Percentiles rank a stretch among this genome's conserved stretches.
These are phyloP conservation scores for Aspergillus piperis DNA, from an alignment of 2,329 filamentous ascomycete genomes.

Conservation along the genomic window DNA sequence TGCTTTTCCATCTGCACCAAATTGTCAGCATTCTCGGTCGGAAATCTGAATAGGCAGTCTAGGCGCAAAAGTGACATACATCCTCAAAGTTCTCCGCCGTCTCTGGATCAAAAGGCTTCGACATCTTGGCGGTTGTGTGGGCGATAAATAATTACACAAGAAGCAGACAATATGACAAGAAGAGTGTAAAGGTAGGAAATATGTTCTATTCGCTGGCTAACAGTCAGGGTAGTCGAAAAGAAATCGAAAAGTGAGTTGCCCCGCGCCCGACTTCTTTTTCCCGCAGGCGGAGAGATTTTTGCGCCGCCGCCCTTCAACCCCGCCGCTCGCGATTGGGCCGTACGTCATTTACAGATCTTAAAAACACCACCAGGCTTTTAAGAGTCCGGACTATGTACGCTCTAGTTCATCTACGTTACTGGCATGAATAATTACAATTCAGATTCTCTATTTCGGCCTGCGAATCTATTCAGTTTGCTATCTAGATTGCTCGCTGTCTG, in stretches of 20 bases:
- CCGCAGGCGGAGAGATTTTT: conserved; percentile 31
- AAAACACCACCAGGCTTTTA: too few species aligned
- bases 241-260: conserved; percentile 21
- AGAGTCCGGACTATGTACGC: too few species aligned
- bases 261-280: conserved; percentile 35
- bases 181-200: neutral
- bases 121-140: conserved; percentile 32
- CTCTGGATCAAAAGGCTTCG: conserved; percentile 56
- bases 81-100: conserved; percentile 70
- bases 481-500: neutral
- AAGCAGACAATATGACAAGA: conserved; percentile 8
- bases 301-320: conserved; percentile 15
- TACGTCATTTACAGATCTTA: conserved; percentile 14
- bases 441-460: too few species aligned
- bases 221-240: neutral
- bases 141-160: neutral
- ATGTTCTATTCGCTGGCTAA: neutral
- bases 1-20: conserved; percentile 87
- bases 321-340: conserved; percentile 6
- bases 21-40: conserved; percentile 26
- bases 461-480: too few species aligned
- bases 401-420: too few species aligned
- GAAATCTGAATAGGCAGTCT: neutral
- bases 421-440: too few species aligned
- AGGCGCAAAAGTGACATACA: conserved; percentile 47